phyloP scores from a whole-genome alignment of 2,329 filamentous ascomycete species.

The Didymella exigua region DNA sequence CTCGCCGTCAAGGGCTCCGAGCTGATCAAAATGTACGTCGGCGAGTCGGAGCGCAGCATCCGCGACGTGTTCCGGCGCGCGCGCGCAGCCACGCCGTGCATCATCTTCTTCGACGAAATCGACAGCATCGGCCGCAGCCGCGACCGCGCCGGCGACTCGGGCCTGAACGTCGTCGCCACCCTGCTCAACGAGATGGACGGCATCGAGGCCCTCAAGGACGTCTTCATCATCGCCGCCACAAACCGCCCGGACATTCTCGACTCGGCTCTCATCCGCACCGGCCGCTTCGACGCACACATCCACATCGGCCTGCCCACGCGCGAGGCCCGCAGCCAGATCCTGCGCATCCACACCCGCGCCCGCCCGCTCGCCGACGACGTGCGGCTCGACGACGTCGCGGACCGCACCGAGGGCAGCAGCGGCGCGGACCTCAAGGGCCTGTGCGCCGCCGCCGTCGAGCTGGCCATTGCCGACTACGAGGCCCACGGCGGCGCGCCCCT shows the following conservation, averaged over 20 bases:
- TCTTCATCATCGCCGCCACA: constrained; percentile 87
- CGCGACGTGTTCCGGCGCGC: constrained; percentile 86
- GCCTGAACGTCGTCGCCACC: constrained; percentile 85
- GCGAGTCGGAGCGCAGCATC: constrained; percentile 86
- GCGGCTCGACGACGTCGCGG: constrained; percentile 67
- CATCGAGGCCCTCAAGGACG: constrained; percentile 81
- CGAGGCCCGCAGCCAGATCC: constrained; percentile 75
- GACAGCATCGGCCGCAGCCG: constrained; percentile 76
- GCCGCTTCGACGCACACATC: constrained; percentile 81
- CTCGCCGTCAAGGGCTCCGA: constrained; percentile 93
- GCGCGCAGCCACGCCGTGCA: constrained; percentile 81
- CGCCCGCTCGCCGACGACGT: constrained; percentile 68
- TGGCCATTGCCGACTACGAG: constrained; percentile 43
- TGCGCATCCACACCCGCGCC: constrained; percentile 68
- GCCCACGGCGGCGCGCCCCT: constrained; percentile 28
- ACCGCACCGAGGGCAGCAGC: constrained; percentile 74
- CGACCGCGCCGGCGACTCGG: constrained; percentile 55
- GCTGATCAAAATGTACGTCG: constrained; percentile 95
- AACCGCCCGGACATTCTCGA: constrained; percentile 89
- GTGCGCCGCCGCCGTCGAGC: constrained; percentile 49
- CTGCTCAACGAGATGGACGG: constrained; percentile 95
- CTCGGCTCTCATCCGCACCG: constrained; percentile 81
- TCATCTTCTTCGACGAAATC: constrained; percentile 97
- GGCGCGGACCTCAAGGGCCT: constrained; percentile 80
- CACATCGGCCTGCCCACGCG: constrained; percentile 83